phyloP scores from a whole-genome alignment of 805 yeast species.

The Ogataea trehalophila region DNA sequence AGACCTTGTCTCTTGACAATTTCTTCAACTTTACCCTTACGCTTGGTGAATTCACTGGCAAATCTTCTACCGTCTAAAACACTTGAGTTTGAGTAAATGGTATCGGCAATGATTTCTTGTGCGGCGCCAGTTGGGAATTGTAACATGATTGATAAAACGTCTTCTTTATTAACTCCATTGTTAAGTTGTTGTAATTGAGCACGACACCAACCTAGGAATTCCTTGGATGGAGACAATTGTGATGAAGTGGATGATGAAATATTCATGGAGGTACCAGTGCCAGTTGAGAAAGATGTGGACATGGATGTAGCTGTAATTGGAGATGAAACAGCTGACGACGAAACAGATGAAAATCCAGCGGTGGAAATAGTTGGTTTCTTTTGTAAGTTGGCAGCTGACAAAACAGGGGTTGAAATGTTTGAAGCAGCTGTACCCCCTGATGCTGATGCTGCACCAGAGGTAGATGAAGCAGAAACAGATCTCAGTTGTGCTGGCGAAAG shows the following conservation, averaged over 20 bases:
- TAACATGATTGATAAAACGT: conserved; percentile 72
- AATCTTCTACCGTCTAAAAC: conserved; percentile 94
- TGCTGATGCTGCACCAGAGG: conserved; percentile 2
- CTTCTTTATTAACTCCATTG: conserved; percentile 71
- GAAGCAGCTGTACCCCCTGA: conserved; percentile 4
- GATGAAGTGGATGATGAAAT: not conserved
- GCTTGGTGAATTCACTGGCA: conserved; percentile 82
- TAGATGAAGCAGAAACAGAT: conserved; percentile 31
- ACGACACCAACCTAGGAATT: conserved; percentile 70
- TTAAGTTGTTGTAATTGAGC: conserved; percentile 61
- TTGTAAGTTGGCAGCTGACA: conserved; percentile 34
- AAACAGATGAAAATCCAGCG: conserved; percentile 8
- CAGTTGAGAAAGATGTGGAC: not conserved
- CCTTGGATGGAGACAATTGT: conserved; percentile 45
- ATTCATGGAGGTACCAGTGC: conserved; percentile 2
- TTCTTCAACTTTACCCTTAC: conserved; percentile 67
- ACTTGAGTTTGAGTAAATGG: conserved; percentile 81
- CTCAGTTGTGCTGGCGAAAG: conserved; percentile 33
- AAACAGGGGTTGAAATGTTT: conserved; percentile 27
- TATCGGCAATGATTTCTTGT: conserved; percentile 82
- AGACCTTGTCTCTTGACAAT: conserved; percentile 38
- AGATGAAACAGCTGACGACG: conserved; percentile 34
- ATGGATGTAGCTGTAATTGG: conserved; percentile 28
- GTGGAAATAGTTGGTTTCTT: not conserved
- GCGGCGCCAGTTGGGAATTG: conserved; percentile 76